Conservation (phyloP, 1,139 yeast genomes). For the Petasospora fabianii region DNA sequence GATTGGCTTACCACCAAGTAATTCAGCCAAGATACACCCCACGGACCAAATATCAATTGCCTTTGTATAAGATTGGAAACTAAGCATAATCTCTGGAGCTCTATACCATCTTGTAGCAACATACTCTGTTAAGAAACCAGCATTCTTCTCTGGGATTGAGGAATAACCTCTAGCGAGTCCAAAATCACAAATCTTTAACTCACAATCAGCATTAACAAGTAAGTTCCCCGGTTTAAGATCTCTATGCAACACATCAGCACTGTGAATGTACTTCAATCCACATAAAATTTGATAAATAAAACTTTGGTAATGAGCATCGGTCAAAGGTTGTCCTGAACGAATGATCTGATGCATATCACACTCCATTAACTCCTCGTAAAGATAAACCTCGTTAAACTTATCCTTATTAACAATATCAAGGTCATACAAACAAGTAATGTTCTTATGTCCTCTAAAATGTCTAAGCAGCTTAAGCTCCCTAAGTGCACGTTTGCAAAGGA, state of each 20-base stretch:
- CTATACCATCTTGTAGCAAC: constrained; percentile 98
- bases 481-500: constrained; percentile 83
- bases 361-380: constrained; percentile 95
- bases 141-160: constrained; percentile 77
- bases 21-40: constrained; percentile 93
- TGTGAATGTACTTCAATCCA: constrained; percentile 90
- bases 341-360: constrained; percentile 98
- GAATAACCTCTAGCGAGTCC: constrained; percentile 96
- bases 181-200: constrained; percentile 92
- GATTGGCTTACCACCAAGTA: constrained; percentile 86
- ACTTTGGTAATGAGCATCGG: constrained; percentile 93
- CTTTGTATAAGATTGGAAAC: constrained; percentile 88
- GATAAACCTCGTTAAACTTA: constrained; percentile 83
- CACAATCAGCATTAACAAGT: constrained; percentile 93
- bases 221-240: constrained; percentile 94
- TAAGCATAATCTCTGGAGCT: constrained; percentile 95
- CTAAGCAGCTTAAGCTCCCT: constrained; percentile 84
- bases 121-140: constrained; percentile 91
- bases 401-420: constrained; percentile 83
- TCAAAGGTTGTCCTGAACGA: constrained; percentile 86
- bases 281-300: constrained; percentile 89
- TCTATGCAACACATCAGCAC: constrained; percentile 92
- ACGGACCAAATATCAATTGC: constrained; percentile 98
- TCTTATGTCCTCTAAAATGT: constrained; percentile 89
- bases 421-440: constrained; percentile 90